These are phyloP conservation scores for Rhytidhysteron rufulum DNA, from an alignment of 2,329 filamentous ascomycete species.

Conservation along the genomic window DNA sequence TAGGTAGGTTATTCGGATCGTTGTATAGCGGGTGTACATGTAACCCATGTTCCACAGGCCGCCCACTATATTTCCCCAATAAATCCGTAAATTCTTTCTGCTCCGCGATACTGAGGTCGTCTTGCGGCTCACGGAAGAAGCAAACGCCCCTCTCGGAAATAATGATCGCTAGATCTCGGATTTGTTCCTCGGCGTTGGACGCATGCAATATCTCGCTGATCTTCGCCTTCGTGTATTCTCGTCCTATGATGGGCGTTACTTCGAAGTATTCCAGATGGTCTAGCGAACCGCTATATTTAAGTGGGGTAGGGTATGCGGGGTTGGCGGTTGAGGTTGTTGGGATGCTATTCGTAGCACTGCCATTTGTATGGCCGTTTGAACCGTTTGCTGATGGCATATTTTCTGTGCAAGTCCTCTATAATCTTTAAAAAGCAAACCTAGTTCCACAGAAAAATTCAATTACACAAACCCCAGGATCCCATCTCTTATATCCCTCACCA, in stretches of 20 bases:
- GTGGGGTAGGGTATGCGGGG: conserved; percentile 9
- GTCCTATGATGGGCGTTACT: conserved; percentile 59
- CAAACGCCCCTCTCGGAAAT: conserved; percentile 50
- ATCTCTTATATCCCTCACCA: no score
- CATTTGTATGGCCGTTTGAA: not conserved
- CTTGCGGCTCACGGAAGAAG: conserved; percentile 50
- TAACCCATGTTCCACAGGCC: conserved; percentile 52
- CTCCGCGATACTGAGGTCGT: conserved; percentile 45
- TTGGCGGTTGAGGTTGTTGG: not conserved
- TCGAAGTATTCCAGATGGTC: conserved; percentile 54
- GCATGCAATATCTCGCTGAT: conserved; percentile 61
- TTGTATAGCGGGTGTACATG: conserved; percentile 58
- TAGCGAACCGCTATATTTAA: conserved; percentile 49
- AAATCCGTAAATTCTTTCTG: conserved; percentile 52
- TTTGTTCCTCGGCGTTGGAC: conserved; percentile 58
- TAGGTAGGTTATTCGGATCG: conserved; percentile 14
- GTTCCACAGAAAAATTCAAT: no score
- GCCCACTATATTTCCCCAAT: conserved; percentile 55
- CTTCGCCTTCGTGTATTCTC: conserved; percentile 56
- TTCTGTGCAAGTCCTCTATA: no score
- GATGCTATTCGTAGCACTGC: not conserved
- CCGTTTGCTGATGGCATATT: not conserved
- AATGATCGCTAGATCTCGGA: conserved; percentile 58
- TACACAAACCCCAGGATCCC: no score
- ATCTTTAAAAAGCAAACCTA: no score